Evolutionary conservation across 2,329 filamentous ascomycete species (phyloP), one percentile per base, ranked within the genome.

Genomic region (Byssoonygena ceratinophila): DNA sequence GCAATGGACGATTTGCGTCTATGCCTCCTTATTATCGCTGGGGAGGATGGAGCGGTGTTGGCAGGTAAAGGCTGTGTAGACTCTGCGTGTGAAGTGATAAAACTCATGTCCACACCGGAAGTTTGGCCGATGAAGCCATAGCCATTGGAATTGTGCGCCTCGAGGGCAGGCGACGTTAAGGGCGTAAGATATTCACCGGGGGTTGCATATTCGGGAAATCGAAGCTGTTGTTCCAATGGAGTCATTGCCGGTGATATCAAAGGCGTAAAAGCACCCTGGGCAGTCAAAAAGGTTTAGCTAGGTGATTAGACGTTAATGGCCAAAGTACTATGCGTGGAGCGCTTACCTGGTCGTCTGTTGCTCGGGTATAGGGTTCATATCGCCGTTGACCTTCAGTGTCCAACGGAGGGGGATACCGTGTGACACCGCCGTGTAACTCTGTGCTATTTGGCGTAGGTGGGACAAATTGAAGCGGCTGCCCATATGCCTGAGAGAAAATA

Each of bases 171-270:
- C 8, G 73, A 76, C 1, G 72, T 75, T 31, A 76, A 64, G 22
- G 73, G 73, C 22, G 71, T 76, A 56, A 76, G 74, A 58, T 74
- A 72, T 59, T 75, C 73, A 45, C 71, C 70, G 8, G 71, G 70
- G 22, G 72, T 68, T 8, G 71, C 68, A 58, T 73, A 76, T 57
- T 75, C 72, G 8, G 71, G 68, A 37, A 74, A 63, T 50, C 68
- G 67, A 51, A 74, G 73, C 58, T 72, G 70, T 29, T 66, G 67
- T 55, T 75, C 72, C 54, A 75, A 61, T 2, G 73, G 73, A 6
- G 73, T 75, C 66, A 75, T 74, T 22, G 73, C 73, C 9, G 73
- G 73, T 46, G 73, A 76, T 25, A 76, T 67, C 36, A 75, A 66
- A 18, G 73, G 73, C 7, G 73, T 76, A 59, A 74, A 76, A 11